Evolutionary conservation across 106 monocot species (phyloP), one percentile per base, ranked within the genome.

Genomic region (Apostasia shenzhenica): DNA sequence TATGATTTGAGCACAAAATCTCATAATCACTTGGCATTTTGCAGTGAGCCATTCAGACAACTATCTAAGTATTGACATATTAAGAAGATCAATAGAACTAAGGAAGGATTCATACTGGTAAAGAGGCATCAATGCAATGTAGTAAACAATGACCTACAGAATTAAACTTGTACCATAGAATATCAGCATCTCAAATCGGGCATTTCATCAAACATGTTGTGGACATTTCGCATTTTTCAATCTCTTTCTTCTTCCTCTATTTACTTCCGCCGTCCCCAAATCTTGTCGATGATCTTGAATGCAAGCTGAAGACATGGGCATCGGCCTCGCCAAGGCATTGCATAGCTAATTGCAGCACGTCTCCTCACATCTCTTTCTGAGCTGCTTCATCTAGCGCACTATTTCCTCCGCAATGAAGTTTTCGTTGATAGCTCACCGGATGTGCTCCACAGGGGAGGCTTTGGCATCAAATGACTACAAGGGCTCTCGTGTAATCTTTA

Each of bases 121-220:
- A 52, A 52, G 4, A 11, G 11, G 11, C 6, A 52, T 1, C 52
- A 52, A 52, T 8, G 11, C 11, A 52, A 6, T 52, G 52, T 52
- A 52, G 11, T 52, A 6, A 52, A 11, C 26, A 26, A 26, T 26
- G 26, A 26, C 26, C 26, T 26, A 26, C 26, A 26, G 26, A 26
- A 26, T 0, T 26, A 26, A 26, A 26, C 26, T 26, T 26, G 26
- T 26, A 26, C 26, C 26, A 26, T 26, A 26, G 26, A 26, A 26
- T 26, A 52, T 6, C 11, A 57, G 8, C 57, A 0, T 38, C 8
- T 57, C 4, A 59, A 59, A 40, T 41, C 40, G 38, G 45, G 45
- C 44, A 62, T 62, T 62, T 62, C 45, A 62, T 62, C 62, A 62
- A 62, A 45, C 62, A 62, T 45, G 62, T 45, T 11, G 62, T 45